Percentiles rank a stretch among this genome's conserved stretches.
Evolutionary conservation across 2,329 filamentous ascomycete genomes (phyloP).

Genomic region (Allantophomopsis cytisporea): DNA sequence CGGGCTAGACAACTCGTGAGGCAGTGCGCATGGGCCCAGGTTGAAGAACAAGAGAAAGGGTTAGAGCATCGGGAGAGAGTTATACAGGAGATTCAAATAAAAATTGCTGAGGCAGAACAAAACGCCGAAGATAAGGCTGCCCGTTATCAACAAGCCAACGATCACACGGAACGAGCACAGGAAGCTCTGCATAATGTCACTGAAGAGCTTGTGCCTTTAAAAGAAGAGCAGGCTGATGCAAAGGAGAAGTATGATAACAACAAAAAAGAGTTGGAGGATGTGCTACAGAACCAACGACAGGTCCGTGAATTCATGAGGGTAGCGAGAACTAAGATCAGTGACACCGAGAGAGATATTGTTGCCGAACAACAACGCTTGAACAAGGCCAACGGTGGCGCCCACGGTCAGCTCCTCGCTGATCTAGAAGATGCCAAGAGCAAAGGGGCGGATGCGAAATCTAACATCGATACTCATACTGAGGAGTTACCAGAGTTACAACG

Average conservation of each 20-base stretch:
- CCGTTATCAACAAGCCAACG: slow-evolving; percentile 16
- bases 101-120: slow-evolving; percentile 22
- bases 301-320: slow-evolving; percentile 44
- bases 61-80: slow-evolving; percentile 26
- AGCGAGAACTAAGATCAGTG: slow-evolving; percentile 31
- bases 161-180: slow-evolving; percentile 20
- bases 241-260: slow-evolving; percentile 38
- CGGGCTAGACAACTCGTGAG: slow-evolving; percentile 43
- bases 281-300: slow-evolving; percentile 51
- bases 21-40: slow-evolving; percentile 79
- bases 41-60: slow-evolving; percentile 57
- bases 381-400: slow-evolving; percentile 55
- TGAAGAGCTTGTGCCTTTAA: slow-evolving; percentile 23
- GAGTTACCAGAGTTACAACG: slow-evolving; percentile 21
- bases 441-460: slow-evolving; percentile 27
- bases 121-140: slow-evolving; percentile 35
- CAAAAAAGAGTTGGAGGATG: slow-evolving; percentile 35
- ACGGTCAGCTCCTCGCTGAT: slow-evolving; percentile 44
- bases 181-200: slow-evolving; percentile 7
- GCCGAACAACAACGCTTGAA: slow-evolving; percentile 49
- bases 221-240: slow-evolving; percentile 30
- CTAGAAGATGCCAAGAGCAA: slow-evolving; percentile 42
- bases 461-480: slow-evolving; percentile 25
- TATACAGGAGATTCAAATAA: slow-evolving; percentile 18
- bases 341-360: slow-evolving; percentile 31